These are phyloP conservation scores for Cercospora beticola DNA, from an alignment of 2,329 filamentous ascomycete species.

Conservation along the genomic window DNA sequence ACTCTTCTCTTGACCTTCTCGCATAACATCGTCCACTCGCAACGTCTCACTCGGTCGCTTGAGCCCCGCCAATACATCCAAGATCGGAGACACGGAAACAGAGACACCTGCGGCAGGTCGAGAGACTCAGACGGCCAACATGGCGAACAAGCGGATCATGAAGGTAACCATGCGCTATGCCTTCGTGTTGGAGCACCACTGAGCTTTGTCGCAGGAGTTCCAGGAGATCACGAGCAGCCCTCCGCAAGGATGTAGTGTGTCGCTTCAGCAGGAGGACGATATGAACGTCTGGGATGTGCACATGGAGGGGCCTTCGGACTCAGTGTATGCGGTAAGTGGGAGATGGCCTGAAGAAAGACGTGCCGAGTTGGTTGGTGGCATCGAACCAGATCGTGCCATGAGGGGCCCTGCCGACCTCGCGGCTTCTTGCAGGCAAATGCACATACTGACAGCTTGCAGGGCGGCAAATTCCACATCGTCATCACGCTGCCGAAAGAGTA, in stretches of 20 bases:
- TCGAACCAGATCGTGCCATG: neutral
- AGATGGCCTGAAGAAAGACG: neutral
- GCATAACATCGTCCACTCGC: neutral
- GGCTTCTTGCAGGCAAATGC: neutral
- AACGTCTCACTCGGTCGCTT: neutral
- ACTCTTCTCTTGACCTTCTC: constrained; percentile 7
- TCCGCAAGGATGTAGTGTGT: constrained; percentile 57
- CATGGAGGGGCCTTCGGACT: constrained; percentile 65
- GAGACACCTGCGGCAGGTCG: neutral
- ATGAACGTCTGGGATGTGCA: constrained; percentile 67
- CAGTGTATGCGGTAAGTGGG: constrained; percentile 61
- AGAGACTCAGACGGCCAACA: constrained; percentile 14
- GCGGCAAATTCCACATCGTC: constrained; percentile 71
- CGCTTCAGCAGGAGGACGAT: constrained; percentile 61
- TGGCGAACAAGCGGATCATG: constrained; percentile 49
- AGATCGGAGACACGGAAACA: constrained; percentile 1
- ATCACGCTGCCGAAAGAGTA: constrained; percentile 76
- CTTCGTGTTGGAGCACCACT: constrained; percentile 4
- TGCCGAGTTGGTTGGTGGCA: neutral
- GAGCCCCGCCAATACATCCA: neutral
- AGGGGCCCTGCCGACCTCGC: neutral
- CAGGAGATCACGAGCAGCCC: constrained; percentile 57
- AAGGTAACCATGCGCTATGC: constrained; percentile 37
- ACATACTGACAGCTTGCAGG: constrained; percentile 42
- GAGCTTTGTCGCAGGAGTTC: constrained; percentile 54